Percentiles rank a stretch among this genome's conserved stretches.
These are phyloP conservation scores for Hanseniaspora lachancei DNA, from an alignment of 805 yeast genomes.

Conservation along the genomic window DNA sequence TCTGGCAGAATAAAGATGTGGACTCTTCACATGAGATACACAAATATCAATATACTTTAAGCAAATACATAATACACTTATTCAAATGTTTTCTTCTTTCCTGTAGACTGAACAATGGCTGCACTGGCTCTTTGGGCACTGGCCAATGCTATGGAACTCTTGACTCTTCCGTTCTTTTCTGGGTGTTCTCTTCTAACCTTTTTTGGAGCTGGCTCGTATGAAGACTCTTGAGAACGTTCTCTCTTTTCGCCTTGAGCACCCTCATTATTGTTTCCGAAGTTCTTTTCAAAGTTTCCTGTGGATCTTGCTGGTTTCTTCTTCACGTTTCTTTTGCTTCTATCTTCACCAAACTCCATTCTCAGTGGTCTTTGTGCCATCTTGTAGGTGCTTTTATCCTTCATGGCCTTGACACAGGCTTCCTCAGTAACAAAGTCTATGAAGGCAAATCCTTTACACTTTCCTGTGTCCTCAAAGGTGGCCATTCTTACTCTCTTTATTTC, in stretches of 20 bases:
- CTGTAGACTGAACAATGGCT: constrained; percentile 79
- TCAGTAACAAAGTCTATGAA: constrained; percentile 76
- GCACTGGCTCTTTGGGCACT: constrained; percentile 79
- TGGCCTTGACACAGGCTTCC: constrained; percentile 70
- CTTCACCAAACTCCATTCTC: constrained; percentile 89
- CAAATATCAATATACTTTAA: too few species aligned
- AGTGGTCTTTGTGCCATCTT: constrained; percentile 59
- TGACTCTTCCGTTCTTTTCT: constrained; percentile 37
- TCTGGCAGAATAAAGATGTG: neutral
- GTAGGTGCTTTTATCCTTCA: constrained; percentile 55
- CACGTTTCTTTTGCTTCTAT: constrained; percentile 68
- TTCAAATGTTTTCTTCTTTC: constrained; percentile 70
- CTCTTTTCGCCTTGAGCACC: constrained; percentile 12
- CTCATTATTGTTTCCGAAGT: constrained; percentile 13
- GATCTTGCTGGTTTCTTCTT: constrained; percentile 19
- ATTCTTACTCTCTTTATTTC: constrained; percentile 72
- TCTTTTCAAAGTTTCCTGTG: constrained; percentile 10
- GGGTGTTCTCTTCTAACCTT: constrained; percentile 14
- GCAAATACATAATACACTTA: constrained; percentile 17
- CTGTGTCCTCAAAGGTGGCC: constrained; percentile 96
- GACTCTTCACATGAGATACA: too few species aligned
- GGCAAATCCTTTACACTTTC: constrained; percentile 94
- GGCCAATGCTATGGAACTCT: constrained; percentile 77
- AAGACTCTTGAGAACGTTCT: constrained; percentile 14
- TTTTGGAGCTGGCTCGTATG: constrained; percentile 15